Percentiles rank a stretch among this genome's conserved stretches.
Evolutionary conservation across 805 yeast species (phyloP).

Genomic region (Candida morakotiae): DNA sequence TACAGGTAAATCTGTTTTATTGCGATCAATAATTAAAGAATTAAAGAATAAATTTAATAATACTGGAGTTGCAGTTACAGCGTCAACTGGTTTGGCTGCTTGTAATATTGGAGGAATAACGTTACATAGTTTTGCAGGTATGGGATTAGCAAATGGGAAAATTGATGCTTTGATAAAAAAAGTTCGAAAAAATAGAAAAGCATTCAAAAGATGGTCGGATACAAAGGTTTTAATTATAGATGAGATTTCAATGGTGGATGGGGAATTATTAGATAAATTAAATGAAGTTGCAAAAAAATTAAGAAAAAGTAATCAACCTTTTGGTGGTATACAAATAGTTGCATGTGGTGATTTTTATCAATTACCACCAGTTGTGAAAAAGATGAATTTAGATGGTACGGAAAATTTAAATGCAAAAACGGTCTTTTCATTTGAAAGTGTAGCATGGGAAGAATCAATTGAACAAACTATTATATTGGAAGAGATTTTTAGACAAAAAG

Average conservation of each 20-base stretch:
- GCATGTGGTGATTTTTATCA: constrained; percentile 83
- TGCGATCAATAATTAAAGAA: constrained; percentile 57
- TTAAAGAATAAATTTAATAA: constrained; percentile 42
- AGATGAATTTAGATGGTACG: constrained; percentile 23
- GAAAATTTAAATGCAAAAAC: constrained; percentile 17
- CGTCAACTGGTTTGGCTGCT: constrained; percentile 83
- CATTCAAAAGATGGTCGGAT: constrained; percentile 50
- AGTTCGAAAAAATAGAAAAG: constrained; percentile 49
- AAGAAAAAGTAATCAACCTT: constrained; percentile 47
- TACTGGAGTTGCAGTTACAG: constrained; percentile 66
- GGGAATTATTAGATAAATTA: constrained; percentile 58
- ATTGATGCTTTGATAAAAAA: constrained; percentile 44
- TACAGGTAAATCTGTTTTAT: constrained; percentile 92
- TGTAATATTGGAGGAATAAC: constrained; percentile 79
- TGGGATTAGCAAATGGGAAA: constrained; percentile 65
- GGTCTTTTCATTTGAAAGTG: constrained; percentile 62
- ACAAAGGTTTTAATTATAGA: constrained; percentile 65
- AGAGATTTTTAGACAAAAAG: constrained; percentile 73
- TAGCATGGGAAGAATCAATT: constrained; percentile 58
- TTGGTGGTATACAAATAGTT: constrained; percentile 77
- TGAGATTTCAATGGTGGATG: constrained; percentile 81
- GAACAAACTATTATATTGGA: constrained; percentile 53
- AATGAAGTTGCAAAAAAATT: constrained; percentile 55
- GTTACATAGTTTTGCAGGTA: constrained; percentile 71
- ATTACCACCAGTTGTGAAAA: constrained; percentile 64